Evolutionary conservation across 2,329 filamentous ascomycete species (phyloP).

Genomic region (Cordyceps cicadae): DNA sequence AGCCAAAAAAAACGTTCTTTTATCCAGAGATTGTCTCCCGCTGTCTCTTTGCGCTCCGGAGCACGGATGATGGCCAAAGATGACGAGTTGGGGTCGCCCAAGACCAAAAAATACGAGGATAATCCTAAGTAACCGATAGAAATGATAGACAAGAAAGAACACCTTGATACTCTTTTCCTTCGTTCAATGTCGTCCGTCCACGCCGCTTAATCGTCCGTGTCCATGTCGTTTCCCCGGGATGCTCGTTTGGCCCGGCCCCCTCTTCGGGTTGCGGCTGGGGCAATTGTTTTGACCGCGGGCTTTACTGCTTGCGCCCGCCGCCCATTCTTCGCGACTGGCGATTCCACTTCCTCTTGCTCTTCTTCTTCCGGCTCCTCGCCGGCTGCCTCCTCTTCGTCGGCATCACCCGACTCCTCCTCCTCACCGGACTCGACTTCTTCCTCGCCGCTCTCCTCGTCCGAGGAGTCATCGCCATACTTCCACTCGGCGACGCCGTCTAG

Average conservation of each 20-base stretch:
- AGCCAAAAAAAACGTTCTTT: not conserved
- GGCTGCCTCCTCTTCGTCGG: constrained; percentile 11
- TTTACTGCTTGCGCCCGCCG: constrained; percentile 16
- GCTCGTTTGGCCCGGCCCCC: constrained; percentile 18
- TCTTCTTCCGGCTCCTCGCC: constrained; percentile 1
- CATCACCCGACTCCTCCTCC: constrained; percentile 11
- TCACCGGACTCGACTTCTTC: constrained; percentile 14
- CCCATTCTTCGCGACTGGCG: constrained; percentile 14
- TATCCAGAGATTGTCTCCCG: not conserved
- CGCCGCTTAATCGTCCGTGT: constrained; percentile 21
- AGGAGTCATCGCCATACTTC: constrained; percentile 38
- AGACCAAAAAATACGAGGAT: not conserved
- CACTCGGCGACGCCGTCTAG: constrained; percentile 51
- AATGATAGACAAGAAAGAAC: not conserved
- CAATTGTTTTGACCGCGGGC: constrained; percentile 20
- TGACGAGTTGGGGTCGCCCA: not conserved
- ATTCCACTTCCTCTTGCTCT: constrained; percentile 14
- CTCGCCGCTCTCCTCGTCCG: constrained; percentile 15
- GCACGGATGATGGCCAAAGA: too few relatives aligned
- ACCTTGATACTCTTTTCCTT: not conserved
- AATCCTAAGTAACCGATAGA: not conserved
- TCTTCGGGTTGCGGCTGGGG: constrained; percentile 15
- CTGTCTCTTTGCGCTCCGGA: too few relatives aligned
- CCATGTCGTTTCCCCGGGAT: constrained; percentile 27
- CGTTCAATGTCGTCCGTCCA: not conserved